phyloP scores from a whole-genome alignment of 768 basidiomycete genomes.

The Neoboletus subvelutipes region DNA sequence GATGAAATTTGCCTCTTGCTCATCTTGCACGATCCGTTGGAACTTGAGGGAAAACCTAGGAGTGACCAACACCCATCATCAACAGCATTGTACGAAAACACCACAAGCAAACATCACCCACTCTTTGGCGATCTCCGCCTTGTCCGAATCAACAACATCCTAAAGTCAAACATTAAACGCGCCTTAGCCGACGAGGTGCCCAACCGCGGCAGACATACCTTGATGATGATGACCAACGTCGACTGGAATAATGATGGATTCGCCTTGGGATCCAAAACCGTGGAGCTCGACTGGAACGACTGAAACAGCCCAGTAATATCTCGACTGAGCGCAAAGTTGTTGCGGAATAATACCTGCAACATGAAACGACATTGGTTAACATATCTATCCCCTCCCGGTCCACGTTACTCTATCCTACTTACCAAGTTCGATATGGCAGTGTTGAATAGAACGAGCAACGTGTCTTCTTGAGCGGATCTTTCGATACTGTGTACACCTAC shows the following conservation, averaged over 20 bases:
- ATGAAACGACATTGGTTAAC: background rate
- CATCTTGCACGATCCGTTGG: slow-evolving; percentile 59
- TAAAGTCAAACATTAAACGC: slow-evolving; percentile 17
- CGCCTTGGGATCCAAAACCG: slow-evolving; percentile 54
- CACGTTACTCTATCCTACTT: slow-evolving; percentile 30
- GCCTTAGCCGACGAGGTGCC: background rate
- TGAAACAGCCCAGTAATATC: slow-evolving; percentile 62
- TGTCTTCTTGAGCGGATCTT: slow-evolving; percentile 62
- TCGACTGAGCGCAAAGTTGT: slow-evolving; percentile 61
- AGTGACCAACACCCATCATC: background rate
- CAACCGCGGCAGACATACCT: slow-evolving; percentile 33
- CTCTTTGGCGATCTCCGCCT: slow-evolving; percentile 57
- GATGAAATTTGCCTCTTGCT: slow-evolving; percentile 63
- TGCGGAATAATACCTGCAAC: slow-evolving; percentile 57
- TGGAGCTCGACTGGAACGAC: slow-evolving; percentile 59
- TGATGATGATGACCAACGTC: slow-evolving; percentile 61
- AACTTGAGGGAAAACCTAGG: slow-evolving; percentile 56
- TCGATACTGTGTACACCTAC: slow-evolving; percentile 63
- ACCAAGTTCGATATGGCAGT: slow-evolving; percentile 65
- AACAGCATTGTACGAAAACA: background rate
- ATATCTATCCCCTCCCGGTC: no score
- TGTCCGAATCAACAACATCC: slow-evolving; percentile 67
- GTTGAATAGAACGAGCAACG: slow-evolving; percentile 61
- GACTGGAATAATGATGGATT: slow-evolving; percentile 62
- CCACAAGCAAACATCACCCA: slow-evolving; percentile 23